These are phyloP conservation scores for Musa itinerans DNA, from an alignment of 176 grass and related monocot species.

Conservation along the genomic window DNA sequence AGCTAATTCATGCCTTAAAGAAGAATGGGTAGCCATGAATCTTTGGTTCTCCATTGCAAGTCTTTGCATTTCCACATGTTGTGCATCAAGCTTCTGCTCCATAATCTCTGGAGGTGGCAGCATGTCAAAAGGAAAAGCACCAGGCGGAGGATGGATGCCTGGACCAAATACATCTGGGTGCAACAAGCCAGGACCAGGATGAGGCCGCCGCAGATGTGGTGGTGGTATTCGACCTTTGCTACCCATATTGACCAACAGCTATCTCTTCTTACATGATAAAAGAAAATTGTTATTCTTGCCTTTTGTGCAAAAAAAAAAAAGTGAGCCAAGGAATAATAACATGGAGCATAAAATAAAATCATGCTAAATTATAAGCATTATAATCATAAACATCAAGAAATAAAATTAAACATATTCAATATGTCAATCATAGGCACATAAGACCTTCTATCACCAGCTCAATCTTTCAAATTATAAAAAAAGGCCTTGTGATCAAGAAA, in stretches of 20 bases:
- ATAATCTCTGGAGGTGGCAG: conserved; percentile 55
- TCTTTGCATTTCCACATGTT: conserved; percentile 73
- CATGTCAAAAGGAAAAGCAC: conserved; percentile 52
- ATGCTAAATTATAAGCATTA: too few relatives aligned
- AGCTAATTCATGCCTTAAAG: conserved; percentile 63
- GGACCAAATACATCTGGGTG: conserved; percentile 51
- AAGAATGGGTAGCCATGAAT: conserved; percentile 45
- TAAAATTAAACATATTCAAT: too few relatives aligned
- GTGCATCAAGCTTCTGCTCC: conserved; percentile 68
- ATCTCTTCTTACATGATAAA: not conserved
- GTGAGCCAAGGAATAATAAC: too few relatives aligned
- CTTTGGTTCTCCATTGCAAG: conserved; percentile 71
- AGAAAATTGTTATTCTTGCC: too few relatives aligned
- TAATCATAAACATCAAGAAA: too few relatives aligned
- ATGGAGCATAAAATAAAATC: too few relatives aligned
- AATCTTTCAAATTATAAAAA: too few relatives aligned
- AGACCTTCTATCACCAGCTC: too few relatives aligned
- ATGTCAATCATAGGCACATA: too few relatives aligned
- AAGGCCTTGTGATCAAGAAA: too few relatives aligned
- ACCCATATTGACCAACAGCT: conserved; percentile 25
- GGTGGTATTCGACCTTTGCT: conserved; percentile 51
- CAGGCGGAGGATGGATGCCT: conserved; percentile 40
- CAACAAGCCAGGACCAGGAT: conserved; percentile 45
- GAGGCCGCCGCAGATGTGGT: conserved; percentile 33
- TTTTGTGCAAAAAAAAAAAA: too few relatives aligned